These are phyloP conservation scores for Hanseniaspora mollemarum DNA, from an alignment of 805 yeast species.

Conservation along the genomic window DNA sequence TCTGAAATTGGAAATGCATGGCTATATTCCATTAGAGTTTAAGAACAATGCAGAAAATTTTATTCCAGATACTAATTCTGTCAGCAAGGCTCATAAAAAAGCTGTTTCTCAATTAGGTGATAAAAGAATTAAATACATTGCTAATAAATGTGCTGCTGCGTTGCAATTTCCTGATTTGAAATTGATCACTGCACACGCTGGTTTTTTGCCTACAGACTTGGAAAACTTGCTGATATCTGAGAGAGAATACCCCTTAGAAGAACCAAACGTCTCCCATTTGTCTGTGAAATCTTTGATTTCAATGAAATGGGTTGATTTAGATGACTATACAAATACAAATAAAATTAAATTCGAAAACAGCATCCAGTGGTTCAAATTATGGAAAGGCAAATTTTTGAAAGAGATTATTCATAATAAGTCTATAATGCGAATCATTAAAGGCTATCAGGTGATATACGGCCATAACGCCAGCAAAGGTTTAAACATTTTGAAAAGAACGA, in stretches of 20 bases:
- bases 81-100: slow-evolving; percentile 15
- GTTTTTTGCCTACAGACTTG: slow-evolving; percentile 47
- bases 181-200: slow-evolving; percentile 66
- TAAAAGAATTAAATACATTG: slow-evolving; percentile 17
- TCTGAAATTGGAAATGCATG: slow-evolving; percentile 20
- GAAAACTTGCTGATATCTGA: slow-evolving; percentile 19
- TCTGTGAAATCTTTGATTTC: slow-evolving; percentile 36
- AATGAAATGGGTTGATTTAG: slow-evolving; percentile 49
- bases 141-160: slow-evolving; percentile 14
- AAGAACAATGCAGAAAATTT: neutral
- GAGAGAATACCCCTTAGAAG: slow-evolving; percentile 24
- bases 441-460: slow-evolving; percentile 56
- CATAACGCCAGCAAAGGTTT: slow-evolving; percentile 80
- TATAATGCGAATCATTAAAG: slow-evolving; percentile 24
- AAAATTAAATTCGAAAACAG: slow-evolving; percentile 22
- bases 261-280: slow-evolving; percentile 49
- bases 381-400: slow-evolving; percentile 31
- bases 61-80: slow-evolving; percentile 1
- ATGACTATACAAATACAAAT: neutral
- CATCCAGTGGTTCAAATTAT: slow-evolving; percentile 48
- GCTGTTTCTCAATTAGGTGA: slow-evolving; percentile 17
- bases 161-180: slow-evolving; percentile 1
- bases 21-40: slow-evolving; percentile 21
- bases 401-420: slow-evolving; percentile 1
- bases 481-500: slow-evolving; percentile 49